Percentiles rank a stretch among this genome's conserved stretches.
phyloP scores from a whole-genome alignment of 2,329 filamentous ascomycete species.

The Xylariaceae sp. region DNA sequence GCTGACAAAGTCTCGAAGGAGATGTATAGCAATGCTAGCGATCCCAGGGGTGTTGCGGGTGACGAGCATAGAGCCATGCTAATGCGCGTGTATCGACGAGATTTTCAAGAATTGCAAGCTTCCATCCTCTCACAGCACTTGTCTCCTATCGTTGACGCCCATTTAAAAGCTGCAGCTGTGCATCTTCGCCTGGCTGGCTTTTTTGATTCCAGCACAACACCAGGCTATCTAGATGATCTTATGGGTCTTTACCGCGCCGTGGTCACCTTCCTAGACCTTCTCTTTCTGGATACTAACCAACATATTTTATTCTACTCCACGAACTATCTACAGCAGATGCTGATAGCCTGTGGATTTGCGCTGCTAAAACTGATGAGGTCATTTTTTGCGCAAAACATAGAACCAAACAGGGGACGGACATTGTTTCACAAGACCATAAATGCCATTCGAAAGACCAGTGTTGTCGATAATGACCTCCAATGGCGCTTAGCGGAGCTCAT shows the following conservation, averaged over 20 bases:
- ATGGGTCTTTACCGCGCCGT: slow-evolving; percentile 72
- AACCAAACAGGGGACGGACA: slow-evolving; percentile 61
- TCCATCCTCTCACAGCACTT: slow-evolving; percentile 56
- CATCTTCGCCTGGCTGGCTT: slow-evolving; percentile 76
- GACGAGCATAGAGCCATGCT: slow-evolving; percentile 64
- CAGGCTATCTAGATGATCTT: slow-evolving; percentile 69
- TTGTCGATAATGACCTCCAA: slow-evolving; percentile 73
- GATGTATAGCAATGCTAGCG: slow-evolving; percentile 73
- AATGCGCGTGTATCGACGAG: slow-evolving; percentile 62
- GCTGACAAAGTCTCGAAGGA: slow-evolving; percentile 75
- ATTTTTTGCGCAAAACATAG: slow-evolving; percentile 69
- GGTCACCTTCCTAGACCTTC: slow-evolving; percentile 63
- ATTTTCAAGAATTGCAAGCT: slow-evolving; percentile 60
- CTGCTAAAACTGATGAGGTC: slow-evolving; percentile 75
- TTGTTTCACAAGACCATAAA: slow-evolving; percentile 69
- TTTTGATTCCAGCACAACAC: slow-evolving; percentile 71
- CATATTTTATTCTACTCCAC: slow-evolving; percentile 62
- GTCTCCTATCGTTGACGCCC: slow-evolving; percentile 58
- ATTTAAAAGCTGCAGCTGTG: slow-evolving; percentile 68
- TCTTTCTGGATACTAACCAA: slow-evolving; percentile 53
- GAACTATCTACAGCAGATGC: slow-evolving; percentile 81
- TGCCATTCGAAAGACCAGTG: slow-evolving; percentile 67
- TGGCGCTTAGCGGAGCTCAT: slow-evolving; percentile 80
- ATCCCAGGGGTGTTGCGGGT: slow-evolving; percentile 64
- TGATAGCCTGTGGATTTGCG: slow-evolving; percentile 74